Conservation (phyloP, 2,329 filamentous ascomycete genomes). For the Xylaria sp. region DNA sequence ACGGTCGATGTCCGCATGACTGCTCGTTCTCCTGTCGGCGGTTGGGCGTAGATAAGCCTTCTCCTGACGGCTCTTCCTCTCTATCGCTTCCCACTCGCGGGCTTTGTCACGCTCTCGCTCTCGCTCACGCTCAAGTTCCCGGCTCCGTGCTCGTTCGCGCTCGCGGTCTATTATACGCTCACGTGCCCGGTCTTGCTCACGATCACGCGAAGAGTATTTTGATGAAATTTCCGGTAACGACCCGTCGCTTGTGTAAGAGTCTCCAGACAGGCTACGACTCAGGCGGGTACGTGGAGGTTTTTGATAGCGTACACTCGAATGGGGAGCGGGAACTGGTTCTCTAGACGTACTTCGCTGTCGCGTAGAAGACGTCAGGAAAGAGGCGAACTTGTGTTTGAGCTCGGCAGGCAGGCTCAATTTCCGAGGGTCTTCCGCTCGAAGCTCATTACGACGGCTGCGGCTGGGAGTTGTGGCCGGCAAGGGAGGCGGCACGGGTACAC, state of each 20-base stretch:
- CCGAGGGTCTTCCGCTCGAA: slow-evolving; percentile 44
- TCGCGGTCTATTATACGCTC: slow-evolving; percentile 42
- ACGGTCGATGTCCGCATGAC: slow-evolving; percentile 48
- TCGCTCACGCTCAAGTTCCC: slow-evolving; percentile 43
- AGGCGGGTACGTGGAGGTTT: slow-evolving; percentile 41
- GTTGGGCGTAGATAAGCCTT: slow-evolving; percentile 44
- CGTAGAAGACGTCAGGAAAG: slow-evolving; percentile 45
- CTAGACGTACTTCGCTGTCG: slow-evolving; percentile 49
- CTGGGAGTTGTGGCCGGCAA: slow-evolving; percentile 36
- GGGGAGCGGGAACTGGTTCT: slow-evolving; percentile 38
- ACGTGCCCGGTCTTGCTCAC: slow-evolving; percentile 44
- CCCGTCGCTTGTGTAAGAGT: slow-evolving; percentile 46
- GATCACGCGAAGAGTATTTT: slow-evolving; percentile 41
- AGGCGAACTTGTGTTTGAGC: slow-evolving; percentile 46
- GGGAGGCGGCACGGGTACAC: slow-evolving; percentile 40
- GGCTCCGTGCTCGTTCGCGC: slow-evolving; percentile 40
- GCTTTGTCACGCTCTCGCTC: slow-evolving; percentile 40
- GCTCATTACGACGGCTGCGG: slow-evolving; percentile 42
- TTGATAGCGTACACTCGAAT: slow-evolving; percentile 40
- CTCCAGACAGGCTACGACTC: slow-evolving; percentile 46
- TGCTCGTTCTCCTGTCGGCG: slow-evolving; percentile 47
- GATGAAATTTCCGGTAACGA: slow-evolving; percentile 44
- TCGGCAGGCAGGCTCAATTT: slow-evolving; percentile 46
- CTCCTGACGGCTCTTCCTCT: slow-evolving; percentile 45
- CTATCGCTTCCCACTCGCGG: slow-evolving; percentile 41